Base-by-base conservation (phyloP, 345 rosid genomes). In the Acer saccharum region DNA sequence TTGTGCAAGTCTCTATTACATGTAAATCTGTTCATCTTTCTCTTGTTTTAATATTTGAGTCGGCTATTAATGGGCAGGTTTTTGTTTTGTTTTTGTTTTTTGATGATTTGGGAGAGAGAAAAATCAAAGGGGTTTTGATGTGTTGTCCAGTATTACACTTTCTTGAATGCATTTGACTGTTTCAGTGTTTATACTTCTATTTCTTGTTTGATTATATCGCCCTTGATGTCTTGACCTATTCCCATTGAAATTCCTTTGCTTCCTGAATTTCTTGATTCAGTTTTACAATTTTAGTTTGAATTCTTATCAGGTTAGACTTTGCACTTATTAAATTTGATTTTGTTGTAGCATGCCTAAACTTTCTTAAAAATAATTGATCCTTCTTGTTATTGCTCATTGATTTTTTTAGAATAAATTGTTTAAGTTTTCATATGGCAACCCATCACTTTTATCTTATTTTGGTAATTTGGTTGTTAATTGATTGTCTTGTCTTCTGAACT, bases 151-250 rank as follows among this genome's bases (percentile, higher is more conserved):
- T 23, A 13, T 25, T 12, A 13, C 3, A 14, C 21, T 69, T 69
- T 23, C 60, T 69, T 50, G 73, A 69, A 69, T 48, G 3, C 39
- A 48, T 69, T 46, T 69, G 60, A 69, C 20, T 21, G n/a, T 48
- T 69, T 21, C 60, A 69, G 20, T 21, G n/a, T 48, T 69, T 21
- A 58, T 50, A 25, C 11, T 69, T 12, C 52, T 48, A 10, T 23
- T 48, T 23, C 2, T 50, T 50, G 8, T 12, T 13, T 23, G 29
- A 69, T 69, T 69, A 21, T 14, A 50, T 8, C 23, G 58, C n/a
- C 48, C 7, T 68, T 20, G 32, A 20, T n/a, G 35, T 55, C 48
- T 46, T 35, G 39, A 35, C 39, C 39, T 35, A 35, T 35, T 35
- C 39, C 39, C 46, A 43, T 43, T 43, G 10, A 43, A 43, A 43